Evolutionary conservation across 2,329 filamentous ascomycete genomes (phyloP).

Genomic region (Venturia aucupariae): DNA sequence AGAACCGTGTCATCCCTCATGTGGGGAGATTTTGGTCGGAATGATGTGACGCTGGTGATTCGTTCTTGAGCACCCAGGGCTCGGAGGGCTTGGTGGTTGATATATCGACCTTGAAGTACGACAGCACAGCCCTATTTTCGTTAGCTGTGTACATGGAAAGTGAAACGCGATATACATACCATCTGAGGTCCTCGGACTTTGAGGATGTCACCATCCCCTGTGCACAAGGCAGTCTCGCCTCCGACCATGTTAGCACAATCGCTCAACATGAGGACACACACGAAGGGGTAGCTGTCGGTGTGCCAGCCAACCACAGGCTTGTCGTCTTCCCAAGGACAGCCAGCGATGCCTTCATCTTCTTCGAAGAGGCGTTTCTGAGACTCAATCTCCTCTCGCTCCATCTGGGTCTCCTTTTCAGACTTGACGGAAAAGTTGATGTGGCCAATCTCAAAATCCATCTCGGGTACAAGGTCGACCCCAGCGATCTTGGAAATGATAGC

Average conservation of each 20-base stretch:
- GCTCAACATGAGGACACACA: constrained; percentile 60
- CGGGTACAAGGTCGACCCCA: constrained; percentile 48
- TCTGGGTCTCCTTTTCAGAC: constrained; percentile 37
- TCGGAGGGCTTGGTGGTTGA: constrained; percentile 54
- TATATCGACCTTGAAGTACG: constrained; percentile 58
- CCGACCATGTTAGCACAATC: constrained; percentile 55
- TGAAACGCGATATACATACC: constrained; percentile 31
- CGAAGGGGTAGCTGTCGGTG: constrained; percentile 56
- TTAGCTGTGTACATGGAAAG: constrained; percentile 7
- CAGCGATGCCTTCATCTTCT: constrained; percentile 34
- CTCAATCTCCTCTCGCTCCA: constrained; percentile 32
- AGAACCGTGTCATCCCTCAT: constrained; percentile 52
- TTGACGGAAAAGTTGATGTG: constrained; percentile 49
- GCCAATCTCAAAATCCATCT: constrained; percentile 49
- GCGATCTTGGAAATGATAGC: constrained; percentile 47
- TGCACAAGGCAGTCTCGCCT: constrained; percentile 54
- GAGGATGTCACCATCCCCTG: constrained; percentile 42
- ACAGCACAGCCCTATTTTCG: constrained; percentile 47
- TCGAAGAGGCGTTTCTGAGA: constrained; percentile 29
- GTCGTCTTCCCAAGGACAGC: constrained; percentile 37
- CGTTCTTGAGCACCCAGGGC: constrained; percentile 51
- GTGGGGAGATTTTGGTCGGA: constrained; percentile 47
- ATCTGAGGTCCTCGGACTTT: constrained; percentile 52
- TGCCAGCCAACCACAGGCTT: constrained; percentile 54
- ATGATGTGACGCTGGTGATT: constrained; percentile 58